Evolutionary conservation across 495 filamentous ascomycete genomes (phyloP).

Genomic region (Hypoxylon trugodes): DNA sequence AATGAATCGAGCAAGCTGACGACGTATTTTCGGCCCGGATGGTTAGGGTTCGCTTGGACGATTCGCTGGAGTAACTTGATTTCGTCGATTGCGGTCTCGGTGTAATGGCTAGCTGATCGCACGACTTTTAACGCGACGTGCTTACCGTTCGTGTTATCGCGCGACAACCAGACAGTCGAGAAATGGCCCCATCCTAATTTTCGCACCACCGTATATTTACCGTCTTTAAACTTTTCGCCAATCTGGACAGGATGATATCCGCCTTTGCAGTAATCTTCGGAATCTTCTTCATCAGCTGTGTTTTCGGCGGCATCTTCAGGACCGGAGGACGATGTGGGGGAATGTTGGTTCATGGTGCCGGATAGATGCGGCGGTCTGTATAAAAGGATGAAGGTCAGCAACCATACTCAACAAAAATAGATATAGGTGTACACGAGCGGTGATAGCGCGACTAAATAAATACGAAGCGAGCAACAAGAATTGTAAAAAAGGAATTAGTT

Average conservation of each 20-base stretch:
- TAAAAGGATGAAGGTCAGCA: constrained; percentile 20
- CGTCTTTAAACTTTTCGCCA: constrained; percentile 97
- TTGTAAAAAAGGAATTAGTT: constrained; percentile 13
- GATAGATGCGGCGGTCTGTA: constrained; percentile 48
- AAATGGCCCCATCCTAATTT: constrained; percentile 99
- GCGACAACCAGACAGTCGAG: constrained; percentile 96
- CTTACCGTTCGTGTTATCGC: constrained; percentile 88
- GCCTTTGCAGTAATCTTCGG: constrained; percentile 98
- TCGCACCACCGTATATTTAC: constrained; percentile 93
- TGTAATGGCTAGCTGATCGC: constrained; percentile 96
- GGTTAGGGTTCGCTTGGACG: constrained; percentile 90
- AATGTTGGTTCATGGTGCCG: constrained; percentile 65
- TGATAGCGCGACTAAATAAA: constrained; percentile 12
- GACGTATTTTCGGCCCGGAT: constrained; percentile 92
- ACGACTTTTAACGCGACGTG: constrained; percentile 99
- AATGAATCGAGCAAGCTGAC: constrained; percentile 96
- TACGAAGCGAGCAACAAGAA: background rate
- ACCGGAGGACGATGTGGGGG: constrained; percentile 80
- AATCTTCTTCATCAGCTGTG: constrained; percentile 97
- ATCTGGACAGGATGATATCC: constrained; percentile 95
- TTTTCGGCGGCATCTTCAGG: constrained; percentile 86
- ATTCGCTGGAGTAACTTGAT: constrained; percentile 98
- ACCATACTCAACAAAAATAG: background rate
- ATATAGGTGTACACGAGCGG: constrained; percentile 2
- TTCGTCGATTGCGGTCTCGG: constrained; percentile 98